Base-by-base conservation (phyloP, 2,329 filamentous ascomycete species). In the Neurospora sp. region DNA sequence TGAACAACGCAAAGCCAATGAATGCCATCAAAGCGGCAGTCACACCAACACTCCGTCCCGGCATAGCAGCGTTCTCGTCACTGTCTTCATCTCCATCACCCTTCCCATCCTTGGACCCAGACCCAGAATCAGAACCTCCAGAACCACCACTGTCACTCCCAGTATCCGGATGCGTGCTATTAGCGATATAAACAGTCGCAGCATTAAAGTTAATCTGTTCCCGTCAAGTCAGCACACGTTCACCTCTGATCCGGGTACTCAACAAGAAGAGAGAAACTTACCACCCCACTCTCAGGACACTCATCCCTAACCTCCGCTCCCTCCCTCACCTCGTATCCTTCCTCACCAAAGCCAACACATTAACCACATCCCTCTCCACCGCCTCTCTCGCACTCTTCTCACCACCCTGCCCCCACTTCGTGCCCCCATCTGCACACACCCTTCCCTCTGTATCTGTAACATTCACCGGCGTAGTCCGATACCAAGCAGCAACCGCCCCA, bases 321-420 rank as follows among this genome's bases (percentile, higher is more conserved):
- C 23, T 39, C 62, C 1, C 40, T 33, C 11, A 46, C 40, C n/a
- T 62, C 7, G 67, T 69, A 15, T 68, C 38, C 8, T 15, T 38
- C 1, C 42, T 10, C 0, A 52, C 66, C 2, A 71, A 13, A 6
- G 69, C 70, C 15, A 70, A 19, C 4, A 71, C 23, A 19, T 68
- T 71, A 28, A 71, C 67, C 7, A 36, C 67, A 42, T 71, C 70
- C 7, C 4, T 4, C 1, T 46, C 42, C 1, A 71, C 67, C 1
- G 58, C 70, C 4, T 40, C 68, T 28, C n/a, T 67, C 5, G 70
- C 68, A 2, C 43, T 52, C n/a, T 42, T 5, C 7, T 19, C 43
- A 5, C 70, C 68, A 10, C 33, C 6, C 62, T 71, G 70, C 1
- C 70, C 70, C 70, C 70, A 71, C 2, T 38, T 39, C 0, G 70